Percentiles rank a stretch among this genome's conserved stretches.
Evolutionary conservation across 1,284 basidiomycete species (phyloP).

Genomic region (Fomitiporia mediterranea): DNA sequence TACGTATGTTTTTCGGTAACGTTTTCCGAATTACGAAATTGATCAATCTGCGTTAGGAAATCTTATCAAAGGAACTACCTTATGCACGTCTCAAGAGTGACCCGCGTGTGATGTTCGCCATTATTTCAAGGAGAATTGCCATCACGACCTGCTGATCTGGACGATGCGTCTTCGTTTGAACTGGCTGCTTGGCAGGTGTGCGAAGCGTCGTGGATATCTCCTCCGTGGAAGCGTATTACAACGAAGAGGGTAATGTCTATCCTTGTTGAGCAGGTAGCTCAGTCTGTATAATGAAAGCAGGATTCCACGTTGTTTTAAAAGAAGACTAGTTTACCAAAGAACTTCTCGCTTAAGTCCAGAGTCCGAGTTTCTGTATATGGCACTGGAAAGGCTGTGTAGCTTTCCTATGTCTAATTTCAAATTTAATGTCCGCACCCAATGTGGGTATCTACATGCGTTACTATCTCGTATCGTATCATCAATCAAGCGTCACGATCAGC

Average conservation of each 20-base stretch:
- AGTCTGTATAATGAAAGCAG: no score
- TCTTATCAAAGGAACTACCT: background rate
- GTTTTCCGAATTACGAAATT: background rate
- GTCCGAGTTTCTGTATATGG: no score
- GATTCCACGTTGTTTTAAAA: no score
- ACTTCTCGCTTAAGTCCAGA: no score
- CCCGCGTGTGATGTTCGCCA: background rate
- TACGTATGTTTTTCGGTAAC: conserved; percentile 1
- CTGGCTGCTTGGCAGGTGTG: conserved; percentile 4
- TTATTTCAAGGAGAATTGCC: background rate
- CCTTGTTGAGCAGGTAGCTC: no score
- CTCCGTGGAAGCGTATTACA: background rate
- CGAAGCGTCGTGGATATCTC: conserved; percentile 4
- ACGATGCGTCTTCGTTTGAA: background rate
- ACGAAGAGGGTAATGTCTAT: background rate
- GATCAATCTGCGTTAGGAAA: background rate
- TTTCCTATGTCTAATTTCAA: no score
- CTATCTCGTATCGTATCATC: no score
- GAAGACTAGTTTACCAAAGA: no score
- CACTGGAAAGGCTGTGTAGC: no score
- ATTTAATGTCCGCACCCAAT: no score
- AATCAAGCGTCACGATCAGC: no score
- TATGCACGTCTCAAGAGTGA: conserved; percentile 1
- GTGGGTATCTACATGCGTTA: no score
- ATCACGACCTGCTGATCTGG: background rate